A percentile compares a stretch with the other conserved stretches of the same genome.
Evolutionary conservation across 2,329 filamentous ascomycete genomes (phyloP).

Genomic region (Aureobasidium musti): DNA sequence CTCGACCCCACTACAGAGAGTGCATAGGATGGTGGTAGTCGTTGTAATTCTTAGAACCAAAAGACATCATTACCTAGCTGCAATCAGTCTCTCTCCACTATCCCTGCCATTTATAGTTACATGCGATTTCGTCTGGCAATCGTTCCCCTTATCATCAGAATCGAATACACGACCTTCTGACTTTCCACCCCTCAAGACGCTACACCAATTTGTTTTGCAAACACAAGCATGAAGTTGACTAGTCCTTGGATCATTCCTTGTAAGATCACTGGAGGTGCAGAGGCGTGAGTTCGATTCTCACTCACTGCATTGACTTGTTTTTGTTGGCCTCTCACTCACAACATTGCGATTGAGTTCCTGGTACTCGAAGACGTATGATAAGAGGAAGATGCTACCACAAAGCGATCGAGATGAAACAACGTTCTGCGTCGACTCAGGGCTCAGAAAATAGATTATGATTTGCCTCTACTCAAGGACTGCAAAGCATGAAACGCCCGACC

Average conservation of each 20-base stretch:
- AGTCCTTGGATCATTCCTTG: not conserved
- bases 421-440: no score
- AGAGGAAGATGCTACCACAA: not conserved
- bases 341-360: no score
- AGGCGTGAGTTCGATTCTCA: not conserved
- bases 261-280: not conserved
- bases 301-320: not conserved
- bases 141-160: no score
- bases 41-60: not conserved
- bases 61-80: not conserved
- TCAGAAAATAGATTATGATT: not conserved
- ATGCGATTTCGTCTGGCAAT: not conserved
- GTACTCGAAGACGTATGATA: not conserved
- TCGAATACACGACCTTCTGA: no score
- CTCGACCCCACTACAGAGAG: conserved; percentile 28
- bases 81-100: not conserved
- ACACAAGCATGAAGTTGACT: not conserved
- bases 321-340: no score
- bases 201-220: no score
- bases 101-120: not conserved
- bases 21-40: not conserved
- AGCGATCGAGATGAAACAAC: not conserved
- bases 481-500: not conserved
- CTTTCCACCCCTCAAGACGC: no score
- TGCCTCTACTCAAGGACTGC: not conserved